A percentile compares a stretch with the other conserved stretches of the same genome.
Evolutionary conservation across 2,329 filamentous ascomycete genomes (phyloP).

Genomic region (Aureobasidium namibiae): DNA sequence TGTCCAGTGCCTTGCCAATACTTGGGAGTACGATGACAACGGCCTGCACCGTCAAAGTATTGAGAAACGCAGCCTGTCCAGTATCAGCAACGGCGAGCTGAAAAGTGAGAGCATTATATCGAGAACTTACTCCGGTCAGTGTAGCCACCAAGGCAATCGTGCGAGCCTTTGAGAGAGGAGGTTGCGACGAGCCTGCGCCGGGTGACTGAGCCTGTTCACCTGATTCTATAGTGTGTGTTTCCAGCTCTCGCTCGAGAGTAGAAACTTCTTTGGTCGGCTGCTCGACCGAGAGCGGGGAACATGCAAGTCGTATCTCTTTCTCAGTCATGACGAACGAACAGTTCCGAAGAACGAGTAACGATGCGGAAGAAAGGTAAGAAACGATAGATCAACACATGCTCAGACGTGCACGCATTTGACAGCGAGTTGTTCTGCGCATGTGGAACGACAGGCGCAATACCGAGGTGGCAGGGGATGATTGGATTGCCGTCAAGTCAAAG

Average conservation of each 20-base stretch:
- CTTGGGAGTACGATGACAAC: slow-evolving; percentile 28
- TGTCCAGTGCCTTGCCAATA: slow-evolving; percentile 24
- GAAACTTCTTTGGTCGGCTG: neutral
- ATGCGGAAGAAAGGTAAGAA: neutral
- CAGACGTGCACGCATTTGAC: neutral
- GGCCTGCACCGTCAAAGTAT: slow-evolving; percentile 27
- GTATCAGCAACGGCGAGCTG: neutral
- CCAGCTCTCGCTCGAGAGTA: neutral
- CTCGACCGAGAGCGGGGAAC: neutral
- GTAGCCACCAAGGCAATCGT: slow-evolving; percentile 23
- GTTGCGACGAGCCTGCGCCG: neutral
- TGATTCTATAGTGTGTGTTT: neutral
- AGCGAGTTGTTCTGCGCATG: neutral
- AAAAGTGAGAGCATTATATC: neutral
- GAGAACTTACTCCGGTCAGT: slow-evolving; percentile 21
- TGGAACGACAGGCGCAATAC: neutral
- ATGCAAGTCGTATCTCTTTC: neutral
- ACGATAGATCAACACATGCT: neutral
- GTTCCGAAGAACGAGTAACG: neutral
- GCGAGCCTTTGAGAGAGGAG: slow-evolving; percentile 20
- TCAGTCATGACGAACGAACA: neutral
- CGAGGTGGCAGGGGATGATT: slow-evolving; percentile 4
- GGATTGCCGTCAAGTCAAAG: neutral
- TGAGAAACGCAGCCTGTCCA: slow-evolving; percentile 10
- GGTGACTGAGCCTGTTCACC: neutral